Evolutionary conservation across 75 land plant species (phyloP).

Genomic region (Chamaecyparis obtusa): DNA sequence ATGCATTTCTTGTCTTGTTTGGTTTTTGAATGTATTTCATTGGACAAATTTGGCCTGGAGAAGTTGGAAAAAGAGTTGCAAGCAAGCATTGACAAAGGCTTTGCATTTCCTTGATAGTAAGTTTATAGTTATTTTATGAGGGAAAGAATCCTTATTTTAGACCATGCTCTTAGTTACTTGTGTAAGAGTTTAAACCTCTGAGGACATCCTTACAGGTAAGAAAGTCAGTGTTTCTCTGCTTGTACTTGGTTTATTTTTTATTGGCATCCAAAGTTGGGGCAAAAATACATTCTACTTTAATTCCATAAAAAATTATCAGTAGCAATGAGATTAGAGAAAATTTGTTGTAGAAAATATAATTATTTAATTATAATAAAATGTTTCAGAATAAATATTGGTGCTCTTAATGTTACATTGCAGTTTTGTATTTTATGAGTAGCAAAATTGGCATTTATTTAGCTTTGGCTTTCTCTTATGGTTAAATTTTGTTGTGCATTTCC

Average conservation of each 20-base stretch:
- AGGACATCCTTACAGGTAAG: not conserved
- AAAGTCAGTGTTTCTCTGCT: not conserved
- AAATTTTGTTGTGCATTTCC: not conserved
- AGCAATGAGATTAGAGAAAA: not conserved
- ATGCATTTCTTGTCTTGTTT: not conserved
- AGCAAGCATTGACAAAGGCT: conserved; percentile 6
- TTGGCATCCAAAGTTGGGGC: not conserved
- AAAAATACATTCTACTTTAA: not conserved
- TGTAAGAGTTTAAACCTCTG: not conserved
- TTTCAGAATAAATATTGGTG: not conserved
- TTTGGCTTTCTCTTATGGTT: not conserved
- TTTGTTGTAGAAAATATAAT: not conserved
- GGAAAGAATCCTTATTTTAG: not conserved
- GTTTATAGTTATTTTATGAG: not conserved
- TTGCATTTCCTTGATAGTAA: not conserved
- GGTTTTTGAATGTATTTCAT: not conserved
- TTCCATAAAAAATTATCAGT: not conserved
- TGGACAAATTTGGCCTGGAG: not conserved
- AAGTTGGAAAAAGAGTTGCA: not conserved
- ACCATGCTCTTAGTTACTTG: not conserved
- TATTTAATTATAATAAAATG: not conserved
- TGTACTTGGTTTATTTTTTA: not conserved
- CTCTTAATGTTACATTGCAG: not conserved
- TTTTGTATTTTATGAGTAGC: not conserved
- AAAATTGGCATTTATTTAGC: not conserved